Evolutionary conservation across 148 eudicot genomes (phyloP).

Genomic region (Rhododendron ferrugineum): DNA sequence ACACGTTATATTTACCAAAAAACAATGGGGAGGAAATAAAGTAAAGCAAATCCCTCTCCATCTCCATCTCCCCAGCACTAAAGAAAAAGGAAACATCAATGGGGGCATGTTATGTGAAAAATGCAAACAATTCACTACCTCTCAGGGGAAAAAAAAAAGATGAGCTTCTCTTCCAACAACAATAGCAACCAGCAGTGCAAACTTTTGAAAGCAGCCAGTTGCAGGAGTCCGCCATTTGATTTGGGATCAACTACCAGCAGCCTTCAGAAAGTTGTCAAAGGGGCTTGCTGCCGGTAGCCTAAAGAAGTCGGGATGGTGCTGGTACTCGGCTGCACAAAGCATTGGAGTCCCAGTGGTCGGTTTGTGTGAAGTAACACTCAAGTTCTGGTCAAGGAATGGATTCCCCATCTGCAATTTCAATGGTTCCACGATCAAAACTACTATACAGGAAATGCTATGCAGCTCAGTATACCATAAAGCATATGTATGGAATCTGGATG

Average conservation of each 20-base stretch:
- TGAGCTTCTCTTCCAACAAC: background rate
- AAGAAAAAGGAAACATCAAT: background rate
- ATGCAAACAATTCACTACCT: background rate
- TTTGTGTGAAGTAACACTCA: conserved; percentile 8
- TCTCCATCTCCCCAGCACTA: background rate
- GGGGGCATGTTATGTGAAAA: background rate
- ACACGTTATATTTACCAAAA: background rate
- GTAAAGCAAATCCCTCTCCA: background rate
- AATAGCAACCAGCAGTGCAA: conserved; percentile 1
- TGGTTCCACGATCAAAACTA: background rate
- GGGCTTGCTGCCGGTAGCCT: conserved; percentile 47
- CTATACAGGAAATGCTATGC: background rate
- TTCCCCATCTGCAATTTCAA: conserved; percentile 36
- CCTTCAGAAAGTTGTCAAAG: conserved; percentile 46
- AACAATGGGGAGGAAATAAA: conserved; percentile 1
- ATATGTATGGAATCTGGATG: background rate
- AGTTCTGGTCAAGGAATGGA: conserved; percentile 35
- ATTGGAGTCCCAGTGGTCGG: conserved; percentile 11
- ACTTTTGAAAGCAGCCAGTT: conserved; percentile 1
- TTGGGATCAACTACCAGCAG: conserved; percentile 38
- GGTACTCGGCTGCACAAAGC: conserved; percentile 35
- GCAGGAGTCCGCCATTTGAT: background rate
- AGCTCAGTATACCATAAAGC: background rate
- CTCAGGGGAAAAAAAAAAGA: no score
- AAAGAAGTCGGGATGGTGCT: conserved; percentile 33